phyloP scores from a whole-genome alignment of 2,329 filamentous ascomycete species.

The Pleurostoma richardsiae region DNA sequence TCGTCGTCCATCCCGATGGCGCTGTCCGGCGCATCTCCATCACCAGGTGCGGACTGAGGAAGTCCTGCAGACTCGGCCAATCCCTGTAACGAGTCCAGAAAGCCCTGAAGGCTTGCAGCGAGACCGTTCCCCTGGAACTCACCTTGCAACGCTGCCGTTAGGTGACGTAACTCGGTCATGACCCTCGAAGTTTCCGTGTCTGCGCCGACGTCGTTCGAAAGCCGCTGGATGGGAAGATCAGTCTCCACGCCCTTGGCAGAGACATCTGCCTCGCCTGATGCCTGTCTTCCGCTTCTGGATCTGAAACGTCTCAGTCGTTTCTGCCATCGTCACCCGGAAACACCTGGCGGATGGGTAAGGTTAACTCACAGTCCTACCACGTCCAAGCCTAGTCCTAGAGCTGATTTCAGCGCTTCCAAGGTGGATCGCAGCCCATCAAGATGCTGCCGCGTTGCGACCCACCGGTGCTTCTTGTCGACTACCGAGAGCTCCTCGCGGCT shows the following conservation, averaged over 20 bases:
- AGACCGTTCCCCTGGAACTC: constrained; percentile 61
- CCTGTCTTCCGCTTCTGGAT: too few relatives aligned
- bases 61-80: not conserved
- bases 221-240: constrained; percentile 7
- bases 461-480: constrained; percentile 29
- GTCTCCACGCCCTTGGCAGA: constrained; percentile 7
- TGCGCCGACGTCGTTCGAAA: constrained; percentile 14
- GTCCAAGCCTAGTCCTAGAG: constrained; percentile 33
- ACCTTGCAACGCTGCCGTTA: constrained; percentile 22
- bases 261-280: not conserved
- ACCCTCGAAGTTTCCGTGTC: constrained; percentile 23
- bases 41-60: not conserved
- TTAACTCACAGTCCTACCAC: constrained; percentile 30
- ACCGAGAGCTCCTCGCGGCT: constrained; percentile 21
- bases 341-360: not conserved
- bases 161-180: constrained; percentile 25
- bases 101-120: constrained; percentile 62
- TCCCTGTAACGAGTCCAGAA: constrained; percentile 62
- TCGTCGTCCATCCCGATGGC: constrained; percentile 31
- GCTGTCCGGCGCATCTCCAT: constrained; percentile 29
- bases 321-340: too few relatives aligned
- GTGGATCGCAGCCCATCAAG: constrained; percentile 23
- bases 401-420: constrained; percentile 30
- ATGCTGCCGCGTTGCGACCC: constrained; percentile 26
- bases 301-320: too few relatives aligned